phyloP scores from a whole-genome alignment of 306 rosid genomes.

The Luffa acutangula region DNA sequence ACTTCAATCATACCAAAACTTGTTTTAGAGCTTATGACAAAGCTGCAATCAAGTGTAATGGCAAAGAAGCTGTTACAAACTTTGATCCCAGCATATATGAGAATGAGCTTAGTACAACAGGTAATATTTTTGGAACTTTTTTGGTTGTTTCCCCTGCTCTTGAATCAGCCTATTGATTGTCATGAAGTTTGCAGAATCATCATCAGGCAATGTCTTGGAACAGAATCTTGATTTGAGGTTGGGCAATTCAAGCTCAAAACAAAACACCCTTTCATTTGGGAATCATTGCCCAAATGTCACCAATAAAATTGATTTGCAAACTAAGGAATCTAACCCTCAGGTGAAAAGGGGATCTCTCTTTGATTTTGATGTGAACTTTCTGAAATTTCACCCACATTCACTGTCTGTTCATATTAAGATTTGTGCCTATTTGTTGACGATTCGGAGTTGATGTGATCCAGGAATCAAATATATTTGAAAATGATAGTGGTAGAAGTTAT shows the following conservation, averaged over 20 bases:
- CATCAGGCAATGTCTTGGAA: neutral
- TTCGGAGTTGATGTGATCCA: neutral
- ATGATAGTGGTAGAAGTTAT: constrained; percentile 10
- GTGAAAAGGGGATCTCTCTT: neutral
- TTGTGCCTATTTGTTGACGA: neutral
- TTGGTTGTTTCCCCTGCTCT: neutral
- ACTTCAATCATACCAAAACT: neutral
- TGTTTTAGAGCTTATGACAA: constrained; percentile 79
- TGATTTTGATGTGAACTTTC: neutral
- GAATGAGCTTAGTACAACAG: constrained; percentile 50
- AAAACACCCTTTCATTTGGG: neutral
- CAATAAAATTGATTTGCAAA: constrained; percentile 16
- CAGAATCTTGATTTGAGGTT: constrained; percentile 38
- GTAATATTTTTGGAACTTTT: constrained; percentile 15
- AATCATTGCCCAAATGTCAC: neutral
- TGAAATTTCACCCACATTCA: neutral
- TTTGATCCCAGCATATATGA: constrained; percentile 90
- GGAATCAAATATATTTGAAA: neutral
- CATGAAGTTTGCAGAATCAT: neutral
- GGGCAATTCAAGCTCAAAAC: constrained; percentile 26
- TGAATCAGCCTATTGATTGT: neutral
- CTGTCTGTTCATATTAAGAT: neutral
- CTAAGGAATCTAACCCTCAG: constrained; percentile 21
- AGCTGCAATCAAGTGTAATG: constrained; percentile 94
- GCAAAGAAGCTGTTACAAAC: constrained; percentile 94